Conservation (phyloP, 202 grass and related monocot species). For the Elaeis oleifera region DNA sequence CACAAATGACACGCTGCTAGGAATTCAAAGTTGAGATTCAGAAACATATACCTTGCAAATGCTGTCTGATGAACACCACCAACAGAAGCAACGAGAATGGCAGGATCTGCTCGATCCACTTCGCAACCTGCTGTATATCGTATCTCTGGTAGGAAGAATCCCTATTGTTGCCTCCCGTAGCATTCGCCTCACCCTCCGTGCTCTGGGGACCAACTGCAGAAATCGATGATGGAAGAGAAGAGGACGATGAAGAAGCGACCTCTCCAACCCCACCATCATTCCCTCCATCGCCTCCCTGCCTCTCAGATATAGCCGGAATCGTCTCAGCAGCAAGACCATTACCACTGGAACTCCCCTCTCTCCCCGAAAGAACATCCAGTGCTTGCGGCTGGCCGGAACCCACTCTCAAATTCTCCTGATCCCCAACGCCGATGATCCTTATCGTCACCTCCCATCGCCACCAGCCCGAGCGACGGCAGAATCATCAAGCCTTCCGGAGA, state of each 20-base stretch:
- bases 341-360: slow-evolving; percentile 7
- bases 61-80: slow-evolving; percentile 97
- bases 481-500: background rate
- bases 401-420: slow-evolving; percentile 15
- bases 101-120: slow-evolving; percentile 97
- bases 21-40: no score
- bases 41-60: slow-evolving; percentile 63
- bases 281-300: slow-evolving; percentile 27
- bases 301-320: slow-evolving; percentile 17
- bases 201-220: background rate
- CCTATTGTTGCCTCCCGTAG: slow-evolving; percentile 26
- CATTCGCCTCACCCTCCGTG: slow-evolving; percentile 9
- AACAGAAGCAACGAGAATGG: slow-evolving; percentile 95
- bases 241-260: slow-evolving; percentile 25
- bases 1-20: no score
- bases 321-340: slow-evolving; percentile 18
- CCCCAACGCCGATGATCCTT: slow-evolving; percentile 61
- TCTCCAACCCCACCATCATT: slow-evolving; percentile 7
- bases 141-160: slow-evolving; percentile 72
- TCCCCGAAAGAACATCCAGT: slow-evolving; percentile 7
- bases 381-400: background rate
- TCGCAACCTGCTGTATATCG: slow-evolving; percentile 95
- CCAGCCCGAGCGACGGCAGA: background rate
- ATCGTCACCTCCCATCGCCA: slow-evolving; percentile 71
- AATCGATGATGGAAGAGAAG: slow-evolving; percentile 3